These are phyloP conservation scores for Aspergillus pseudoviridinutans DNA, from an alignment of 2,329 filamentous ascomycete species.

Conservation along the genomic window DNA sequence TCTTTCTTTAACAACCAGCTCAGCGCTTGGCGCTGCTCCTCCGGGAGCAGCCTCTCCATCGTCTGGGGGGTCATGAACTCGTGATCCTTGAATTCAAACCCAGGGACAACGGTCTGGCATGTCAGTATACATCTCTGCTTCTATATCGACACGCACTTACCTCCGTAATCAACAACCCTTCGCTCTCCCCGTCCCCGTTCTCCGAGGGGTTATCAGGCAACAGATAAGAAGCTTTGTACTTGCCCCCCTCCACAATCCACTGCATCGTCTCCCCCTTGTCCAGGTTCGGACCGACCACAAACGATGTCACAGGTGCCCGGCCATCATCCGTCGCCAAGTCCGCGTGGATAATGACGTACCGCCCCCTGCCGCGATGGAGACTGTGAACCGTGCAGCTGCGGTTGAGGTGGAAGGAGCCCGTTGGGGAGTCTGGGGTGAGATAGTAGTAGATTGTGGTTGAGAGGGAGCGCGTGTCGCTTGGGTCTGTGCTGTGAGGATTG, in stretches of 20 bases:
- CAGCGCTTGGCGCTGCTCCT: slow-evolving; percentile 49
- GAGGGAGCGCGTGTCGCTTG: slow-evolving; percentile 44
- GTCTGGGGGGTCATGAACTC: slow-evolving; percentile 57
- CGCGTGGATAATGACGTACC: slow-evolving; percentile 62
- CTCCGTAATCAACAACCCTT: slow-evolving; percentile 62
- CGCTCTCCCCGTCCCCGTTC: slow-evolving; percentile 33
- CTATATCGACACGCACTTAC: slow-evolving; percentile 18
- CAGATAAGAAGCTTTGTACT: slow-evolving; percentile 63
- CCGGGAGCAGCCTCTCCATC: slow-evolving; percentile 51
- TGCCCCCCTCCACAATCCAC: slow-evolving; percentile 66
- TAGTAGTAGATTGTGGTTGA: slow-evolving; percentile 64
- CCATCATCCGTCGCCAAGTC: slow-evolving; percentile 37
- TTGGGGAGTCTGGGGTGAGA: slow-evolving; percentile 52
- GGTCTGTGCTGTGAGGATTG: slow-evolving; percentile 40
- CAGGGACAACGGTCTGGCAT: slow-evolving; percentile 57
- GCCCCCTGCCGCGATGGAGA: slow-evolving; percentile 58
- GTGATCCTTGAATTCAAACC: slow-evolving; percentile 65
- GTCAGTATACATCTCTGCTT: not conserved
- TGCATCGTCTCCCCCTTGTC: slow-evolving; percentile 58
- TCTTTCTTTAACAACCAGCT: slow-evolving; percentile 24
- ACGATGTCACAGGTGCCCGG: slow-evolving; percentile 57
- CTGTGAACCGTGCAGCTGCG: slow-evolving; percentile 61
- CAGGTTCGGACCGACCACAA: slow-evolving; percentile 59
- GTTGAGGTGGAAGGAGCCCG: slow-evolving; percentile 63
- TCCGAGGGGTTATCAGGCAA: slow-evolving; percentile 41